Conservation (phyloP, 805 yeast genomes). For the Candida berthetii region DNA sequence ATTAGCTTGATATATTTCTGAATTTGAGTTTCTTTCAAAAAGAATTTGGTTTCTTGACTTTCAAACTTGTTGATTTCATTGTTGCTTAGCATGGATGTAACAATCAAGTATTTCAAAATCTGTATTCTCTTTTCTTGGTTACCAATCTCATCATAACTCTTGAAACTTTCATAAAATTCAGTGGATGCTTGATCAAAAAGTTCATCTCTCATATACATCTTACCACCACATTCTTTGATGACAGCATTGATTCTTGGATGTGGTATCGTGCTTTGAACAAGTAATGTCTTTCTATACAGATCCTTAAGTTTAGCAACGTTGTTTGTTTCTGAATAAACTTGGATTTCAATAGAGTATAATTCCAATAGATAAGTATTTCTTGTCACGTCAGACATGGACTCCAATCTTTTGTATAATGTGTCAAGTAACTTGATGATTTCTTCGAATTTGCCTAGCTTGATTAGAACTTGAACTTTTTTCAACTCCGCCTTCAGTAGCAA, state of each 20-base stretch:
- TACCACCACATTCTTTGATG: constrained; percentile 73
- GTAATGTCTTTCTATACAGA: constrained; percentile 41
- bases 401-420: constrained; percentile 31
- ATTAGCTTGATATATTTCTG: constrained; percentile 13
- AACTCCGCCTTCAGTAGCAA: constrained; percentile 43
- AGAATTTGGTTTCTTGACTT: constrained; percentile 22
- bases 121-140: constrained; percentile 48
- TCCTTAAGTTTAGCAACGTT: constrained; percentile 34
- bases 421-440: constrained; percentile 29
- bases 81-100: constrained; percentile 49
- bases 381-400: constrained; percentile 36
- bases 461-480: constrained; percentile 32
- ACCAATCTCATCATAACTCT: constrained; percentile 61
- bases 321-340: constrained; percentile 35
- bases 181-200: constrained; percentile 54
- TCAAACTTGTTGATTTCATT: constrained; percentile 33
- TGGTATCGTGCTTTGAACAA: constrained; percentile 56
- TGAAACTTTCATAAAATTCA: constrained; percentile 49
- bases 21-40: constrained; percentile 17
- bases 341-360: constrained; percentile 60
- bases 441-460: constrained; percentile 21
- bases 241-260: constrained; percentile 73
- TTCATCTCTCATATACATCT: constrained; percentile 52
- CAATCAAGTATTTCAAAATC: constrained; percentile 53
- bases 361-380: constrained; percentile 49